These are phyloP conservation scores for Coelastrella sp. DNA, from an alignment of 139 green algal species.

Conservation along the genomic window DNA sequence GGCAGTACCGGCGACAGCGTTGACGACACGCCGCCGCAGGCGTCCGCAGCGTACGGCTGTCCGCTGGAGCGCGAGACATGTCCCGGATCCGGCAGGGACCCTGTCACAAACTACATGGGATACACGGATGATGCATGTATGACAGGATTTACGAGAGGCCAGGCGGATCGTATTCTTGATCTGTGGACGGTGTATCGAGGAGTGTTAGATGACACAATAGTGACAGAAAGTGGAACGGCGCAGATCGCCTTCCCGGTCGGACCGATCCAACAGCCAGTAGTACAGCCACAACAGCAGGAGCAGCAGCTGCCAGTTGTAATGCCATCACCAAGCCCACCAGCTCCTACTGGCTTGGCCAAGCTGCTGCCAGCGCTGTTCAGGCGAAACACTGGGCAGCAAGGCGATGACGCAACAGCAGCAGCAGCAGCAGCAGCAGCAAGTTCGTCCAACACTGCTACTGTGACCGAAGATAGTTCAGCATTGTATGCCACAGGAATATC, in stretches of 20 bases:
- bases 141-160: conserved; percentile 27
- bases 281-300: background rate
- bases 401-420: background rate
- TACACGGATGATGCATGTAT: conserved; percentile 50
- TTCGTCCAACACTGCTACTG: background rate
- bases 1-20: conserved; percentile 28
- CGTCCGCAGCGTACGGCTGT: conserved; percentile 39
- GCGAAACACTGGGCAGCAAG: background rate
- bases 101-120: conserved; percentile 37
- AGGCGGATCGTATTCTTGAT: conserved; percentile 3
- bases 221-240: background rate
- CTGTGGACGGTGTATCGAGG: conserved; percentile 30
- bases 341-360: background rate
- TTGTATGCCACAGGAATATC: background rate
- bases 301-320: background rate
- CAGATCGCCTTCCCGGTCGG: too few species aligned
- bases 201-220: background rate
- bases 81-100: background rate
- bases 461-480: background rate
- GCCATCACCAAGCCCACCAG: too few species aligned
- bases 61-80: background rate
- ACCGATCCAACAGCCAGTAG: background rate
- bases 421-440: background rate
- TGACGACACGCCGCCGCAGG: conserved; percentile 25
- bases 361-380: conserved; percentile 23